Percentiles rank a stretch among this genome's conserved stretches.
These are phyloP conservation scores for Penicillium flavigenum DNA, from an alignment of 495 filamentous ascomycete species.

Conservation along the genomic window DNA sequence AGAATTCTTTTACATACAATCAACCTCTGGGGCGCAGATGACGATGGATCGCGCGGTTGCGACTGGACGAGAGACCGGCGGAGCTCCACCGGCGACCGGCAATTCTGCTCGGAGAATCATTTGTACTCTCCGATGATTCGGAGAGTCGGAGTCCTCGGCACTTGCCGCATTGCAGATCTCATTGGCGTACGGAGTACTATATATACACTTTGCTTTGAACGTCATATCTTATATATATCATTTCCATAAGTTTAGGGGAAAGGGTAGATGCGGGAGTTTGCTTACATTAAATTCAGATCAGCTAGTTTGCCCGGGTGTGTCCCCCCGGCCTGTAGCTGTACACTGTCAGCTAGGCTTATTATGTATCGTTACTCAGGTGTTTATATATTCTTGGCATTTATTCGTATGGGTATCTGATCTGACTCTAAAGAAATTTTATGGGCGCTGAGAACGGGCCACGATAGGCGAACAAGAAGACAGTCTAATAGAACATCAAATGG, in stretches of 20 bases:
- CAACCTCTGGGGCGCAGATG: conserved; percentile 8
- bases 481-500: not conserved
- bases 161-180: not conserved
- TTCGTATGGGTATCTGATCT: conserved; percentile 28
- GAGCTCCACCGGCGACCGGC: conserved; percentile 24
- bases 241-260: too few relatives aligned
- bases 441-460: not conserved
- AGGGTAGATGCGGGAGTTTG: too few relatives aligned
- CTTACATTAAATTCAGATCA: too few relatives aligned
- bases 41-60: conserved; percentile 19
- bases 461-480: conserved; percentile 10
- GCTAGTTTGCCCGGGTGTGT: too few relatives aligned
- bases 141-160: conserved; percentile 22
- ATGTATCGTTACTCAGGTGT: too few relatives aligned
- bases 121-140: conserved; percentile 22
- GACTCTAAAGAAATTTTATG: conserved; percentile 15
- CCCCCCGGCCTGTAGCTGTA: too few relatives aligned
- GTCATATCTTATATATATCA: too few relatives aligned
- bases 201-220: too few relatives aligned
- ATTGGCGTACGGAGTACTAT: not conserved
- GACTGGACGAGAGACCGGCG: conserved; percentile 19
- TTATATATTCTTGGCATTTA: conserved; percentile 10
- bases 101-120: conserved; percentile 20
- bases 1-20: conserved; percentile 5
- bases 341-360: too few relatives aligned